Base-by-base conservation (phyloP, 352 stramenopile species). In the Globisporangium iwayamae region DNA sequence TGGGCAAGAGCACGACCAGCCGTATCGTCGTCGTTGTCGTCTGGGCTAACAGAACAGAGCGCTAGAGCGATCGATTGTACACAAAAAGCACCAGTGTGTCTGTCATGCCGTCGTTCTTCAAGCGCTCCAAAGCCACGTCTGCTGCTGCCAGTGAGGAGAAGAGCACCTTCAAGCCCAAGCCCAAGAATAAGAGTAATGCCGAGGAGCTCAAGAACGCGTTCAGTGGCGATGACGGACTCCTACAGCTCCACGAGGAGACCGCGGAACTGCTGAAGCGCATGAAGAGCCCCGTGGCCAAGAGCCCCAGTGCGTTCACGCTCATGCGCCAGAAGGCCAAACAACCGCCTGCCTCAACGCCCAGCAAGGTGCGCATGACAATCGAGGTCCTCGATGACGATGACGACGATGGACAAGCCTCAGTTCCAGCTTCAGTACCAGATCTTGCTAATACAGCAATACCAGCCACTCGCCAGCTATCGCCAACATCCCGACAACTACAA, bases 181-280 rank as follows among this genome's bases (percentile, higher is more conserved):
- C 28, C n/a, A 32, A 62, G 14, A 39, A 34, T 4, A 38, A 34
- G 9, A 60, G 22, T 39, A 20, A 43, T 36, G 60, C 2, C n/a
- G 18, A 41, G 10, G 25, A 45, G 18, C 16, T 39, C 46, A 55
- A 65, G 30, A 56, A 32, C 47, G 71, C 69, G 11, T 86, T 88
- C 53, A 65, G 62, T 54, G 69, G 68, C 25, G 81, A 90, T 45
- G 70, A 83, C 13, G 72, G 71, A 50, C 62, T 93, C 25, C 56
- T 80, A n/a, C 78, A 87, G 56, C 67, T 93, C 16, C 72, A 90
- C 43, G 72, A 71, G 0, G 84, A 91, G 66, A 93, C 84, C 0
- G 36, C 73, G 0, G 71, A 83, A 66, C 68, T 93, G 4, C 68
- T 93, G 51, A 61, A 77, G 22, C 73, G 83, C 16, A 71, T 91